phyloP scores from a whole-genome alignment of 108 stramenopile genomes.

The Fistulifera solaris region DNA sequence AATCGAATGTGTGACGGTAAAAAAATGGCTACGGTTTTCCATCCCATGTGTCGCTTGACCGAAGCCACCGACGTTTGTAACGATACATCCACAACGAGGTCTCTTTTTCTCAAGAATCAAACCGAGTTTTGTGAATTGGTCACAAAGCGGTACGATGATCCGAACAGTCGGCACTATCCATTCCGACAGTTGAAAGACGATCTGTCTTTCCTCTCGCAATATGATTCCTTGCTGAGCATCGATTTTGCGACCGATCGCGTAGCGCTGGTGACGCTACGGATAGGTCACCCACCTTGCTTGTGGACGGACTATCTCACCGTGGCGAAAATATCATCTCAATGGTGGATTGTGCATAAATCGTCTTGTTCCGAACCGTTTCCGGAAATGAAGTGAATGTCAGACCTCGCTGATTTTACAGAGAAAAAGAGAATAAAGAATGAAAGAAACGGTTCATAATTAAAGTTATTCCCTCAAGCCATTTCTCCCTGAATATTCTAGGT shows the following conservation, averaged over 20 bases:
- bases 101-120: conserved; percentile 4
- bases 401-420: too few species aligned
- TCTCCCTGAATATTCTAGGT: too few species aligned
- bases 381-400: too few species aligned
- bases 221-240: conserved; percentile 8
- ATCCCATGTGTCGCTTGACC: conserved; percentile 10
- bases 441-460: too few species aligned
- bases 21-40: conserved; percentile 14
- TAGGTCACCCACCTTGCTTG: conserved; percentile 19
- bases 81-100: conserved; percentile 2
- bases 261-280: conserved; percentile 10
- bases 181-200: conserved; percentile 5
- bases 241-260: conserved; percentile 7
- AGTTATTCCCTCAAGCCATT: too few species aligned
- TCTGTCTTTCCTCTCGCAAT: background rate
- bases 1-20: conserved; percentile 17
- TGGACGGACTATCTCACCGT: conserved; percentile 17
- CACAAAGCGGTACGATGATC: conserved; percentile 8
- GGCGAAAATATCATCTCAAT: conserved; percentile 7
- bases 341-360: conserved; percentile 25
- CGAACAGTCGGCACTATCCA: conserved; percentile 4
- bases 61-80: conserved; percentile 6
- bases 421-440: too few species aligned
- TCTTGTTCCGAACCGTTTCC: background rate
- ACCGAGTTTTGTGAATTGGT: conserved; percentile 12